A percentile compares a stretch with the other conserved stretches of the same genome.
Conservation (phyloP, 495 filamentous ascomycete species). For the Lepidopterella palustris region DNA sequence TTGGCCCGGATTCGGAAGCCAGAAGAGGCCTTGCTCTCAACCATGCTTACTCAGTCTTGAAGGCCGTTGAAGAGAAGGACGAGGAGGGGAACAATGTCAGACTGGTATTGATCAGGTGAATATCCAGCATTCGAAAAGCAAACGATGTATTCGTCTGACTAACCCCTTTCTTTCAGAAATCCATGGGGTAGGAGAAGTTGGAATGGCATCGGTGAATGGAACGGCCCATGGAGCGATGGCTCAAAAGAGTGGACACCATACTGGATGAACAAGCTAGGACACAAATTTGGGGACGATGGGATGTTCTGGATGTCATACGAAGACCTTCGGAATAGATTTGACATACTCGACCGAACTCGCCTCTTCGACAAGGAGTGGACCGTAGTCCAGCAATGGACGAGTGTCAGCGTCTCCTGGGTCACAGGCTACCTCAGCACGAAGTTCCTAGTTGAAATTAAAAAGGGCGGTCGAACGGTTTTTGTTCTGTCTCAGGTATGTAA, state of each 20-base stretch:
- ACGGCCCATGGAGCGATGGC: slow-evolving; percentile 51
- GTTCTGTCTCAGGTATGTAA: slow-evolving; percentile 57
- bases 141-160: not conserved
- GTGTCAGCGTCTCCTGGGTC: slow-evolving; percentile 74
- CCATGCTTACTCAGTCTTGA: slow-evolving; percentile 84
- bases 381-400: slow-evolving; percentile 78
- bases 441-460: slow-evolving; percentile 63
- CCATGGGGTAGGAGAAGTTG: slow-evolving; percentile 65
- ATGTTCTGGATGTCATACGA: slow-evolving; percentile 69
- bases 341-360: slow-evolving; percentile 77
- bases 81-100: slow-evolving; percentile 40
- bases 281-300: slow-evolving; percentile 85
- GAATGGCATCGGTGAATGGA: slow-evolving; percentile 51
- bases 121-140: slow-evolving; percentile 4
- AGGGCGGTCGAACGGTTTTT: slow-evolving; percentile 65
- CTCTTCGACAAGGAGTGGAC: slow-evolving; percentile 78
- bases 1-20: slow-evolving; percentile 32
- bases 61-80: slow-evolving; percentile 68
- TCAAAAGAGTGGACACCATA: slow-evolving; percentile 87
- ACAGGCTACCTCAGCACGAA: slow-evolving; percentile 79
- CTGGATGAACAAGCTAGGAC: slow-evolving; percentile 70
- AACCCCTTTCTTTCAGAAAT: slow-evolving; percentile 49
- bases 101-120: slow-evolving; percentile 24
- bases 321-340: slow-evolving; percentile 76
- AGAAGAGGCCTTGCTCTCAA: slow-evolving; percentile 68